These are phyloP conservation scores for Pseudocercospora eumusae DNA, from an alignment of 2,329 filamentous ascomycete species.

Conservation along the genomic window DNA sequence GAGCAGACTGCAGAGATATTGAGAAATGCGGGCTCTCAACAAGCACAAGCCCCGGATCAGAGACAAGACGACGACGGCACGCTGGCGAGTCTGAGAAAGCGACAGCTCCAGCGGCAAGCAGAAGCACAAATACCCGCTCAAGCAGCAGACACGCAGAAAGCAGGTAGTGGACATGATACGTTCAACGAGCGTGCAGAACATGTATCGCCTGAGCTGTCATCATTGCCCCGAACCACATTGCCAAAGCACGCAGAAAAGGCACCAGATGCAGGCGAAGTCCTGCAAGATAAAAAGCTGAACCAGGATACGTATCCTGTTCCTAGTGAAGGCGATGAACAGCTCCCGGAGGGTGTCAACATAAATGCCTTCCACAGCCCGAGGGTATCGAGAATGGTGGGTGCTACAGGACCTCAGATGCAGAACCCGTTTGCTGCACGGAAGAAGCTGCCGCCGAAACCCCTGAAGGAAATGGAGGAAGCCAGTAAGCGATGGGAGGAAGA, in stretches of 20 bases:
- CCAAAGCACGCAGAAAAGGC: conserved; percentile 53
- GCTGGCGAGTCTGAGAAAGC: conserved; percentile 31
- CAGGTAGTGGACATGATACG: conserved; percentile 52
- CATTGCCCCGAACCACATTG: conserved; percentile 55
- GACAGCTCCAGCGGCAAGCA: conserved; percentile 49
- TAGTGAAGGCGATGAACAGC: conserved; percentile 41
- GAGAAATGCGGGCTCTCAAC: not conserved
- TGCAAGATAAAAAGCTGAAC: conserved; percentile 51
- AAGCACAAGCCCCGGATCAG: not conserved
- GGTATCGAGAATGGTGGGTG: conserved; percentile 54
- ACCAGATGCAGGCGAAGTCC: conserved; percentile 48
- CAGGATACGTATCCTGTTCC: conserved; percentile 54
- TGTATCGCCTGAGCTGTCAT: conserved; percentile 52
- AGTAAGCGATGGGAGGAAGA: conserved; percentile 31
- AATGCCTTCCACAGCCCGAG: conserved; percentile 63
- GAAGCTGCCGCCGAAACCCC: conserved; percentile 36
- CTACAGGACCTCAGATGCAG: conserved; percentile 39
- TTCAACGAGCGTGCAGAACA: conserved; percentile 56
- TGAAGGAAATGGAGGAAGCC: conserved; percentile 40
- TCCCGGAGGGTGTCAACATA: conserved; percentile 60
- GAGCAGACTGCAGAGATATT: conserved; percentile 7
- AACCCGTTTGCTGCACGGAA: conserved; percentile 37
- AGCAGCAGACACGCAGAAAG: conserved; percentile 48
- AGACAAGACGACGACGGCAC: conserved; percentile 43
- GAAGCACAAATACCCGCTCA: conserved; percentile 55